Evolutionary conservation across 768 basidiomycete genomes (phyloP).

Genomic region (Leccinum variicolor): DNA sequence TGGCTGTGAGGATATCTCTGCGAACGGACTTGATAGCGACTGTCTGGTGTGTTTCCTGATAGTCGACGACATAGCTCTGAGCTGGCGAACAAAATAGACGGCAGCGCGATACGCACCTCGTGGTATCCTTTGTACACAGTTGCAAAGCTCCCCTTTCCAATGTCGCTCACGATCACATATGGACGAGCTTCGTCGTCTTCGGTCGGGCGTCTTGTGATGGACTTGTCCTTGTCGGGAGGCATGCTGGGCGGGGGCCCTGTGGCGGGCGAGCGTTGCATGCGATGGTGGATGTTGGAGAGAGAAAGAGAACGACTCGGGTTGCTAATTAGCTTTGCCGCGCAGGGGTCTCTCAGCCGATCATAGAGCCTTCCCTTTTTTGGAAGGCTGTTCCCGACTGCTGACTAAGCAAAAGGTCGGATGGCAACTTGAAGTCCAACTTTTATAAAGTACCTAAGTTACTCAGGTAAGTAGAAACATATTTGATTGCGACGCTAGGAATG

Average conservation of each 20-base stretch:
- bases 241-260: slow-evolving; percentile 22
- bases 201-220: slow-evolving; percentile 22
- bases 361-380: slow-evolving; percentile 23
- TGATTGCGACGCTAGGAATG: neutral
- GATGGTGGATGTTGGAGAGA: slow-evolving; percentile 8
- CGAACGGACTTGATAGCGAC: slow-evolving; percentile 97
- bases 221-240: slow-evolving; percentile 31
- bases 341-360: slow-evolving; percentile 23
- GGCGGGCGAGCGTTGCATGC: slow-evolving; percentile 20
- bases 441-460: neutral
- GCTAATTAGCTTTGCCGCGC: slow-evolving; percentile 22
- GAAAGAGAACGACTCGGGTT: slow-evolving; percentile 18
- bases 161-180: slow-evolving; percentile 71
- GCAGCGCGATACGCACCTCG: slow-evolving; percentile 51
- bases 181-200: slow-evolving; percentile 75
- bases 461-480: no score
- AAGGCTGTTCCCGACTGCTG: slow-evolving; percentile 23
- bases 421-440: no score
- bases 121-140: slow-evolving; percentile 95
- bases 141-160: slow-evolving; percentile 93
- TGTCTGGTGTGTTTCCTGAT: slow-evolving; percentile 68
- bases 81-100: neutral
- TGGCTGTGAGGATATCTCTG: slow-evolving; percentile 80
- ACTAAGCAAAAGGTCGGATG: slow-evolving; percentile 3
- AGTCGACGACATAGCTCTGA: slow-evolving; percentile 1